These are phyloP conservation scores for Plasmodium yoelii DNA, from an alignment of 169 alveolate species.

Conservation along the genomic window DNA sequence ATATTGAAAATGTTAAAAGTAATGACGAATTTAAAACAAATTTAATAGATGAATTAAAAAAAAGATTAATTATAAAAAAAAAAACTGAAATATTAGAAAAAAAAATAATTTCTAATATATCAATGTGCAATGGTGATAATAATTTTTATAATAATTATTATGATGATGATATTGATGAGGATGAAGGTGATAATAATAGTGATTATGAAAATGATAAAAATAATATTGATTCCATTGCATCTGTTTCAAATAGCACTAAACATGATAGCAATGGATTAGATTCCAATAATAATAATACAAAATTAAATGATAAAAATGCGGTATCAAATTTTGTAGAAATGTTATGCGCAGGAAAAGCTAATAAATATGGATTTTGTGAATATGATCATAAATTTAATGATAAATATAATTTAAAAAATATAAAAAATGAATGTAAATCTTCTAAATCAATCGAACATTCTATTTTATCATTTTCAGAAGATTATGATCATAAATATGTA, in stretches of 20 bases:
- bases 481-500: slow-evolving; percentile 34
- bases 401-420: slow-evolving; percentile 47
- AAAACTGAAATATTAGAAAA: slow-evolving; percentile 54
- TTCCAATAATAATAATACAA: slow-evolving; percentile 13
- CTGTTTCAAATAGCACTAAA: background rate
- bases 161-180: background rate
- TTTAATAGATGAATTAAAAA: slow-evolving; percentile 43
- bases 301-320: slow-evolving; percentile 24
- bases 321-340: slow-evolving; percentile 73
- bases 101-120: slow-evolving; percentile 41
- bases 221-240: slow-evolving; percentile 1
- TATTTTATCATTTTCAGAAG: slow-evolving; percentile 59
- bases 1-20: slow-evolving; percentile 21
- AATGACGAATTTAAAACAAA: slow-evolving; percentile 49
- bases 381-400: slow-evolving; percentile 73
- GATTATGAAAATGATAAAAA: slow-evolving; percentile 1
- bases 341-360: slow-evolving; percentile 69
- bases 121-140: slow-evolving; percentile 28
- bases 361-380: slow-evolving; percentile 72
- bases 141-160: background rate
- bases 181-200: background rate
- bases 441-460: slow-evolving; percentile 35
- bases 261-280: background rate
- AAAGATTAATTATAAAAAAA: slow-evolving; percentile 34
- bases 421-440: slow-evolving; percentile 36